Evolutionary conservation across 257 asterid genomes (phyloP).

Genomic region (Przewalskia tangutica): DNA sequence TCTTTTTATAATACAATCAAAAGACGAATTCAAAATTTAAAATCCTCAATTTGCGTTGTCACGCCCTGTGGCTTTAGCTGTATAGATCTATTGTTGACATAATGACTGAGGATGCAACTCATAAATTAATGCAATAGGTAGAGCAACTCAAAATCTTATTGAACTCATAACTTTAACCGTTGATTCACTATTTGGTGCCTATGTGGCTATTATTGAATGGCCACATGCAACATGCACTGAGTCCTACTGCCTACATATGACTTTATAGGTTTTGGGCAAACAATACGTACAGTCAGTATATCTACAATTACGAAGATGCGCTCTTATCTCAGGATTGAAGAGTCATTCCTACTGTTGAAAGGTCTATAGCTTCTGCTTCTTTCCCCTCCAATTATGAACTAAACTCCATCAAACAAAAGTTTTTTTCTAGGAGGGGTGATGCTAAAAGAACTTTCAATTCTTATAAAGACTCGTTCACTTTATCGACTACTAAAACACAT

Average conservation of each 20-base stretch:
- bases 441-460: neutral
- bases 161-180: fast-evolving
- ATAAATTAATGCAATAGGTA: too few relatives aligned
- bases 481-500: neutral
- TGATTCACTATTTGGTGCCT: neutral
- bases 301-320: neutral
- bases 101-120: too few relatives aligned
- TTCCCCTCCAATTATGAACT: neutral
- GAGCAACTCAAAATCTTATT: too few relatives aligned
- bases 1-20: too few relatives aligned
- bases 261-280: neutral
- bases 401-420: neutral
- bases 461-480: neutral
- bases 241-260: neutral
- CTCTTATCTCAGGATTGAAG: neutral
- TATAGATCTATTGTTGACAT: too few relatives aligned
- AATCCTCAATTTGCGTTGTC: too few relatives aligned
- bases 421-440: neutral
- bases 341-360: neutral
- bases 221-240: conserved; percentile 1
- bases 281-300: neutral
- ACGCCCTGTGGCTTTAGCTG: too few relatives aligned
- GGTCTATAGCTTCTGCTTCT: neutral
- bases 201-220: neutral
- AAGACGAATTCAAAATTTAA: too few relatives aligned